phyloP scores from a whole-genome alignment of 768 basidiomycete genomes.

The Lactifluus pinguis region DNA sequence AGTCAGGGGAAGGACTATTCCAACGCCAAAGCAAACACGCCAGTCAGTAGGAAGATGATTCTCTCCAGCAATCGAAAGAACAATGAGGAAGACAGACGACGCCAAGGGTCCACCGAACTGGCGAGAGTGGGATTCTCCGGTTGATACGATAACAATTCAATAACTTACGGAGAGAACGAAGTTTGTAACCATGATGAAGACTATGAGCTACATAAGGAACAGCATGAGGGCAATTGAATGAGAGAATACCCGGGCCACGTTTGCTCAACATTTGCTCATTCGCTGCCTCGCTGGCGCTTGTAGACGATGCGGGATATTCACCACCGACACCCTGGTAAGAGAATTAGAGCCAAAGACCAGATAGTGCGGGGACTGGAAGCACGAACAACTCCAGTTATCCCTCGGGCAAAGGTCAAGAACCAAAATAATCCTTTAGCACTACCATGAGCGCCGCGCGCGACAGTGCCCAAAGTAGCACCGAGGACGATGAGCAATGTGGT shows the following conservation, averaged over 20 bases:
- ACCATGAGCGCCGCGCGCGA: constrained; percentile 52
- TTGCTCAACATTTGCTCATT: constrained; percentile 55
- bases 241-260: constrained; percentile 47
- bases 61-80: constrained; percentile 55
- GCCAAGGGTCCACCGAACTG: constrained; percentile 62
- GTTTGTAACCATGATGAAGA: constrained; percentile 72
- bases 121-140: not conserved
- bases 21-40: constrained; percentile 59
- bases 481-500: constrained; percentile 64
- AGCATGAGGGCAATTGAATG: not conserved
- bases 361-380: not conserved
- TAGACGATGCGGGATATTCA: constrained; percentile 68
- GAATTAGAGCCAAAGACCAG: not conserved
- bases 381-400: constrained; percentile 57
- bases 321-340: constrained; percentile 56
- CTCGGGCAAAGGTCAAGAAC: constrained; percentile 65
- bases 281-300: constrained; percentile 61
- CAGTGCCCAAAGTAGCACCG: constrained; percentile 59
- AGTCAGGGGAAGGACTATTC: constrained; percentile 50
- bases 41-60: constrained; percentile 55
- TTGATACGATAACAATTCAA: not conserved
- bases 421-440: constrained; percentile 56
- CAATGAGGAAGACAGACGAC: constrained; percentile 57
- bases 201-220: constrained; percentile 23
- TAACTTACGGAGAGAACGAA: constrained; percentile 50